A percentile compares a stretch with the other conserved stretches of the same genome.
Evolutionary conservation across 345 rosid species (phyloP).

Genomic region (Stellera chamaejasme): DNA sequence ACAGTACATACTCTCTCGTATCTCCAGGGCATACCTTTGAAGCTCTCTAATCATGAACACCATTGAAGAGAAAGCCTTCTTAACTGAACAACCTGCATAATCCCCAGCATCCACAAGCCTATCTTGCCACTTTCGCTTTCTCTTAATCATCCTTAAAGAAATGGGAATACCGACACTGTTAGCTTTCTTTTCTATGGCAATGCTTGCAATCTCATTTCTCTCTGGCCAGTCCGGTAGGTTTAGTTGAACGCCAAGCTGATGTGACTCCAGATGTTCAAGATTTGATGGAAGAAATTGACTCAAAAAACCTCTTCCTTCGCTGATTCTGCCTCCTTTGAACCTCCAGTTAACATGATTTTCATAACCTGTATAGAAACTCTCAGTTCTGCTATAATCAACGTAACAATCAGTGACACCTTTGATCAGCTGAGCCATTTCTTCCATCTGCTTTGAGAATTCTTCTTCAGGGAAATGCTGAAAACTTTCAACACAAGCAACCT

Average conservation of each 20-base stretch:
- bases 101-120: constrained; percentile 38
- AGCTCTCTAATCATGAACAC: constrained; percentile 63
- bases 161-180: constrained; percentile 52
- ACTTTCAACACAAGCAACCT: constrained; percentile 12
- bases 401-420: constrained; percentile 3
- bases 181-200: constrained; percentile 41
- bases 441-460: constrained; percentile 9
- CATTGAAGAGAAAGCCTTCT: constrained; percentile 64
- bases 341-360: constrained; percentile 1
- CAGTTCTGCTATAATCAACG: background rate
- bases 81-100: constrained; percentile 39
- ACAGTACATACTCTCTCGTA: constrained; percentile 22
- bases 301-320: background rate
- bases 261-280: constrained; percentile 26
- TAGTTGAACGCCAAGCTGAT: constrained; percentile 28
- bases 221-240: constrained; percentile 41
- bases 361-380: constrained; percentile 9
- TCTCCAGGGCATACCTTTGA: constrained; percentile 40
- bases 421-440: constrained; percentile 8
- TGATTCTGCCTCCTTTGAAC: background rate
- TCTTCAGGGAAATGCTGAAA: constrained; percentile 14
- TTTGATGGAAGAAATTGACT: constrained; percentile 21
- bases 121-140: constrained; percentile 40
- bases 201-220: constrained; percentile 24
- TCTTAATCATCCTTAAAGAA: constrained; percentile 55